A percentile compares a stretch with the other conserved stretches of the same genome.
Conservation (phyloP, 1,284 basidiomycete species). For the Sporisorium sorghi region DNA sequence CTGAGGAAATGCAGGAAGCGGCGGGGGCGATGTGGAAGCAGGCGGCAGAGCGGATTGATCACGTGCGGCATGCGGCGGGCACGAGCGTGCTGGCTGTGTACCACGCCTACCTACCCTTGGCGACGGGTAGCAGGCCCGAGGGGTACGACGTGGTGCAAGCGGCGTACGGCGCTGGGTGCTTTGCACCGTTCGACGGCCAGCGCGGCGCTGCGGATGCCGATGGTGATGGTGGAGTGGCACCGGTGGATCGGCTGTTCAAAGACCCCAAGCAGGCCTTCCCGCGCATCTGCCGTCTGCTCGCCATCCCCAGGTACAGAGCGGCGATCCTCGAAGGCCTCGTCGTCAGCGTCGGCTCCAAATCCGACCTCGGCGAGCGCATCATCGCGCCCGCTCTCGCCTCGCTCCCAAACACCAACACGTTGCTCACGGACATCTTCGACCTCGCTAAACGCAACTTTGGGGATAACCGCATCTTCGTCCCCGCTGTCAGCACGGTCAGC, state of each 20-base stretch:
- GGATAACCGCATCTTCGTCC: slow-evolving; percentile 55
- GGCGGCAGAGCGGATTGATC: slow-evolving; percentile 89
- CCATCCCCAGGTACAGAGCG: slow-evolving; percentile 23
- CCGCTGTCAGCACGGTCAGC: slow-evolving; percentile 39
- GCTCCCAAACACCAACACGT: background rate
- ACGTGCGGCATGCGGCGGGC: slow-evolving; percentile 84
- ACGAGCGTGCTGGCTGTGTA: slow-evolving; percentile 60
- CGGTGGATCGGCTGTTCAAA: slow-evolving; percentile 14
- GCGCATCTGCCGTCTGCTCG: slow-evolving; percentile 17
- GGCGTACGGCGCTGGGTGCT: slow-evolving; percentile 3
- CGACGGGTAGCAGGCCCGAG: background rate
- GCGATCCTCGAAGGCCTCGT: slow-evolving; percentile 41
- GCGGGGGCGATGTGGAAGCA: slow-evolving; percentile 82
- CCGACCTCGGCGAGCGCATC: slow-evolving; percentile 47
- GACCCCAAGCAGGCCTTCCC: slow-evolving; percentile 35
- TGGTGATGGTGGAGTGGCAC: no score
- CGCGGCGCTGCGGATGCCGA: no score
- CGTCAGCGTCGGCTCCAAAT: slow-evolving; percentile 44
- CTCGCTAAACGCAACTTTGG: slow-evolving; percentile 37
- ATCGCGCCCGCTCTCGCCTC: slow-evolving; percentile 19
- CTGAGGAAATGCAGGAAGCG: slow-evolving; percentile 29
- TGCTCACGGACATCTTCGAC: slow-evolving; percentile 28
- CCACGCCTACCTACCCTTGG: slow-evolving; percentile 1
- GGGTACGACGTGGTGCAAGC: slow-evolving; percentile 30
- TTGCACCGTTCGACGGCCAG: background rate